Evolutionary conservation across 768 basidiomycete species (phyloP).

Genomic region (Pleurotus tuber-regium): DNA sequence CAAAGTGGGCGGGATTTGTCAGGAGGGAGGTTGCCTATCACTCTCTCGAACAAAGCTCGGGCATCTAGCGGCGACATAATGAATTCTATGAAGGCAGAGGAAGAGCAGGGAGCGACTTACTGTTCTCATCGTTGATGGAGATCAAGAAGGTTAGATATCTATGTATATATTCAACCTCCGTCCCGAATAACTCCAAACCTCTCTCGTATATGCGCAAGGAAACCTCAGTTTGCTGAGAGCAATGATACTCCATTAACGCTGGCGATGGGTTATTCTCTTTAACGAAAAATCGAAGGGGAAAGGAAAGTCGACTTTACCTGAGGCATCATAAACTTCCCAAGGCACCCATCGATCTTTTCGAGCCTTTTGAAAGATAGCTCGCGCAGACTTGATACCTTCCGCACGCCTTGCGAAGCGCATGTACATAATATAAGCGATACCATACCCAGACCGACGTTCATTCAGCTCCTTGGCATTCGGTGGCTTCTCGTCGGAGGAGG

Average conservation of each 20-base stretch:
- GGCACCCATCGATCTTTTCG: slow-evolving; percentile 71
- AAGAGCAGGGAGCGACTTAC: slow-evolving; percentile 45
- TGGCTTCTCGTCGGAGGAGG: slow-evolving; percentile 49
- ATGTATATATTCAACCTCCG: slow-evolving; percentile 82
- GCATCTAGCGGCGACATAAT: slow-evolving; percentile 63
- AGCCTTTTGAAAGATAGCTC: slow-evolving; percentile 78
- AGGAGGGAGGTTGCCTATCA: slow-evolving; percentile 72
- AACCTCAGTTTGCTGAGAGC: slow-evolving; percentile 70
- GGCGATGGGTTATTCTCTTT: slow-evolving; percentile 10
- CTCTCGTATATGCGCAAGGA: slow-evolving; percentile 93
- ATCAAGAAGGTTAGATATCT: slow-evolving; percentile 92
- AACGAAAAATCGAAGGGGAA: slow-evolving; percentile 2
- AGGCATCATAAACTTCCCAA: slow-evolving; percentile 94
- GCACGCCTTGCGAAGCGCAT: slow-evolving; percentile 91
- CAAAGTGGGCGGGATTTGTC: slow-evolving; percentile 84
- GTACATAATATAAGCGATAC: slow-evolving; percentile 83
- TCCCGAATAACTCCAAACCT: slow-evolving; percentile 79
- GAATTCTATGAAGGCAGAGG: background rate
- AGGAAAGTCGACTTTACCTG: slow-evolving; percentile 50
- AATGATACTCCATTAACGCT: slow-evolving; percentile 97
- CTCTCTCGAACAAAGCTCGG: slow-evolving; percentile 90
- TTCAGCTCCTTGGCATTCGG: slow-evolving; percentile 51
- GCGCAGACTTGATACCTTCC: slow-evolving; percentile 79
- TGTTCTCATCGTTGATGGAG: slow-evolving; percentile 92
- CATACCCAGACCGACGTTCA: slow-evolving; percentile 67